Conservation (phyloP, 306 rosid genomes). For the Rubus idaeus region DNA sequence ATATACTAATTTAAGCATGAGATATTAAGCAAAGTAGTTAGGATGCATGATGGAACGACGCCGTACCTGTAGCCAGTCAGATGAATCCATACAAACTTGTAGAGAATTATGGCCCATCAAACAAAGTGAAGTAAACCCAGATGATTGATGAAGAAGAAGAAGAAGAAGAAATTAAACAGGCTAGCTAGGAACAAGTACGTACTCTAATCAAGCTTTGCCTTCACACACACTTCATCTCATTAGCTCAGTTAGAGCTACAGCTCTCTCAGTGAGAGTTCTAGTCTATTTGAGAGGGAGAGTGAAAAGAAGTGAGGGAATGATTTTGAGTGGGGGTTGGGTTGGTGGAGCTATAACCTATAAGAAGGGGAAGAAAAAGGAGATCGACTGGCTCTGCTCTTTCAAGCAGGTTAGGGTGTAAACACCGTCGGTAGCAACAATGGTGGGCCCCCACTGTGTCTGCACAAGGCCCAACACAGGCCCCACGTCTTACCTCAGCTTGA, state of each 20-base stretch:
- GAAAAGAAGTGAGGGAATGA: slow-evolving; percentile 12
- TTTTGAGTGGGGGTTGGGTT: slow-evolving; percentile 24
- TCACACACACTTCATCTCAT: slow-evolving; percentile 4
- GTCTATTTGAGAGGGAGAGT: background rate
- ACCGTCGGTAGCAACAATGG: slow-evolving; percentile 53
- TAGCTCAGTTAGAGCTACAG: background rate
- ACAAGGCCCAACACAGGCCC: slow-evolving; percentile 33
- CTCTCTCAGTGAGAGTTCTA: background rate
- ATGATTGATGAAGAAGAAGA: background rate
- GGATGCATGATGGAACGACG: background rate
- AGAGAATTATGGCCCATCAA: slow-evolving; percentile 82
- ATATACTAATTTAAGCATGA: background rate
- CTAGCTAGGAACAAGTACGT: background rate
- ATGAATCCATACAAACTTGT: slow-evolving; percentile 90
- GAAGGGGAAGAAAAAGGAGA: slow-evolving; percentile 49
- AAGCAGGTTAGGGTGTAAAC: slow-evolving; percentile 9
- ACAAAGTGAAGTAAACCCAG: background rate
- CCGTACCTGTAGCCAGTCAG: slow-evolving; percentile 94
- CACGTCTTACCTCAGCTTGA: slow-evolving; percentile 38
- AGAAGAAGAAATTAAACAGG: background rate
- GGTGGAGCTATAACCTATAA: slow-evolving; percentile 62
- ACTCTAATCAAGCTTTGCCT: background rate
- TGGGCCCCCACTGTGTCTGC: slow-evolving; percentile 47
- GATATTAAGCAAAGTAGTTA: background rate
- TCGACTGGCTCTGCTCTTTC: background rate